phyloP scores from a whole-genome alignment of 805 yeast genomes.

The Debaryomyces tyrocola region DNA sequence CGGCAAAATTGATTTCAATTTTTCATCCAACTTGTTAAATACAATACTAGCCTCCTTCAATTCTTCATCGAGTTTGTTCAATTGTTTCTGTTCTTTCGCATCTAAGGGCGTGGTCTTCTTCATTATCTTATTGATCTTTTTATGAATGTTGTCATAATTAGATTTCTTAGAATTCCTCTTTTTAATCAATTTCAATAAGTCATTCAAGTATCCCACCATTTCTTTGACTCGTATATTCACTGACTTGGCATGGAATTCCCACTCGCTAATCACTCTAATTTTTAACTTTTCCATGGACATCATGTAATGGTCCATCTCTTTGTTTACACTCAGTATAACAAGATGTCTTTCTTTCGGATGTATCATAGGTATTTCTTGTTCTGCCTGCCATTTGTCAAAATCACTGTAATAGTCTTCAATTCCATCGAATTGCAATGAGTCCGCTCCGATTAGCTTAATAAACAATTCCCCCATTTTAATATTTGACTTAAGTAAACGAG shows the following conservation, averaged over 20 bases:
- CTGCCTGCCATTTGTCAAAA: slow-evolving; percentile 28
- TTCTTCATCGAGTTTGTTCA: slow-evolving; percentile 29
- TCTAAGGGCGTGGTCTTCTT: slow-evolving; percentile 28
- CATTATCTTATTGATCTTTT: slow-evolving; percentile 38
- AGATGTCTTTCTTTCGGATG: slow-evolving; percentile 39
- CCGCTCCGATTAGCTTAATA: slow-evolving; percentile 28
- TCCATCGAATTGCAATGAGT: slow-evolving; percentile 36
- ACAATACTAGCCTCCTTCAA: slow-evolving; percentile 27
- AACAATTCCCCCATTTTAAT: slow-evolving; percentile 29
- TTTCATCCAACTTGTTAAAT: slow-evolving; percentile 38
- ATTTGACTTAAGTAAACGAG: slow-evolving; percentile 31
- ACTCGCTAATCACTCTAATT: slow-evolving; percentile 15
- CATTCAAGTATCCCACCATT: slow-evolving; percentile 38
- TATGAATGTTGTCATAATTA: slow-evolving; percentile 38
- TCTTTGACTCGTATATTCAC: slow-evolving; percentile 36
- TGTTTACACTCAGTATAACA: slow-evolving; percentile 21
- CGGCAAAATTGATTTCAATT: slow-evolving; percentile 44
- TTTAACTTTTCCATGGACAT: slow-evolving; percentile 19
- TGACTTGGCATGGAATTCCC: slow-evolving; percentile 25
- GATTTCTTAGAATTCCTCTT: slow-evolving; percentile 46
- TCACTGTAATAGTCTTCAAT: slow-evolving; percentile 29
- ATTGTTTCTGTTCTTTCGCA: slow-evolving; percentile 38
- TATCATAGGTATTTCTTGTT: slow-evolving; percentile 26
- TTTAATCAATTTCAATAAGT: slow-evolving; percentile 38
- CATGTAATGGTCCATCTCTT: slow-evolving; percentile 27